Conservation (phyloP, 805 yeast species). For the Kazachstania psychrophila region DNA sequence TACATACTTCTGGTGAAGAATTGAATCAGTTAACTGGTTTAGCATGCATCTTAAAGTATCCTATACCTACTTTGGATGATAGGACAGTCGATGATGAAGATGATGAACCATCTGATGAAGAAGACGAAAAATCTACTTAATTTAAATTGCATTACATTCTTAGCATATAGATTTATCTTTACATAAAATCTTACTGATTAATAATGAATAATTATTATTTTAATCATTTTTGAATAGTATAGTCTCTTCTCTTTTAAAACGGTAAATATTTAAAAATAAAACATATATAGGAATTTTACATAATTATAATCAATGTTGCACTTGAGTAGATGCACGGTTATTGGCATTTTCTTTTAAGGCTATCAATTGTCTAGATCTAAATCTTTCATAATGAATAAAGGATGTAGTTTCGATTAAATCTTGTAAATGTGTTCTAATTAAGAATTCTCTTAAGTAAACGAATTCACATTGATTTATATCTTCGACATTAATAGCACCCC, state of each 20-base stretch:
- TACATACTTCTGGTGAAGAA: conserved; percentile 86
- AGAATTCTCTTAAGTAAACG: conserved; percentile 84
- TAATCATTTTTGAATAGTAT: too few relatives aligned
- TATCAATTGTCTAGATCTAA: conserved; percentile 87
- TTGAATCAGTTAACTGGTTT: conserved; percentile 81
- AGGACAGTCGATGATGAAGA: conserved; percentile 25
- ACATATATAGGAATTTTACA: not conserved
- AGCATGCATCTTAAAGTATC: conserved; percentile 77
- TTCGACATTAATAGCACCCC: conserved; percentile 91
- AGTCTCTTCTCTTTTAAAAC: too few relatives aligned
- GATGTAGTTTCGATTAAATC: conserved; percentile 92
- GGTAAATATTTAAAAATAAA: not conserved
- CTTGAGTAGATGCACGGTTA: conserved; percentile 26
- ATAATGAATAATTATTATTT: too few relatives aligned
- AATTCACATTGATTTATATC: conserved; percentile 94
- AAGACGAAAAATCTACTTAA: not conserved
- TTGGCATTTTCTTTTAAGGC: conserved; percentile 86
- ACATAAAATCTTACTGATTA: not conserved
- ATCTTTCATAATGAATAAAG: conserved; percentile 79
- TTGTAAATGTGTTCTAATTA: conserved; percentile 90
- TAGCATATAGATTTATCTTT: not conserved
- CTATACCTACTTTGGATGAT: conserved; percentile 68
- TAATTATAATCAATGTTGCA: conserved; percentile 22
- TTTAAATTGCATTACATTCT: not conserved
- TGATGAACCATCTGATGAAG: not conserved